A percentile compares a stretch with the other conserved stretches of the same genome.
Evolutionary conservation across 352 stramenopile genomes (phyloP).

Genomic region (Phytophthora citricola): DNA sequence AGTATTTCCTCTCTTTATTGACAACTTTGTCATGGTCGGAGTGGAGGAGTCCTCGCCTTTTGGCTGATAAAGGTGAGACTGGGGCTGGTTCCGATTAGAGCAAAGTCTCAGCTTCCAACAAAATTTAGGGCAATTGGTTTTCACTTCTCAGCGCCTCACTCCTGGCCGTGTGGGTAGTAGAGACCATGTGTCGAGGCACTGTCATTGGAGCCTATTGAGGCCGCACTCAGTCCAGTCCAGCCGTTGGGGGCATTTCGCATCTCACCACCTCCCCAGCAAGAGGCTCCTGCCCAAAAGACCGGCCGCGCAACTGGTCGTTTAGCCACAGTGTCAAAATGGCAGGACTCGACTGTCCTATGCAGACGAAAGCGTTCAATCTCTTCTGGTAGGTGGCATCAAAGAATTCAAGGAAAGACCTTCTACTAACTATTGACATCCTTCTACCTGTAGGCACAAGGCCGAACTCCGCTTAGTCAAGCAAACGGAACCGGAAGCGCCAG

Average conservation of each 20-base stretch:
- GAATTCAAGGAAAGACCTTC: not conserved
- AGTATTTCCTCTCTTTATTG: not conserved
- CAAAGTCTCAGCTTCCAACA: too few species aligned
- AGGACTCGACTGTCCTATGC: constrained; percentile 28
- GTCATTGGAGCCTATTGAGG: constrained; percentile 13
- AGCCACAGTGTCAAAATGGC: constrained; percentile 12
- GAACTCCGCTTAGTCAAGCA: constrained; percentile 28
- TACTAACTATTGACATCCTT: not conserved
- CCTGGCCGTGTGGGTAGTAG: constrained; percentile 22
- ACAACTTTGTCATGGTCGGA: too few species aligned
- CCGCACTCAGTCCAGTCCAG: not conserved
- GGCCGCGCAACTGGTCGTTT: not conserved
- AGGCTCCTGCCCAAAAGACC: not conserved
- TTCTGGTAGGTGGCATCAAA: constrained; percentile 27
- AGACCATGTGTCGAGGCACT: constrained; percentile 30
- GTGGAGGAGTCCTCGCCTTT: not conserved
- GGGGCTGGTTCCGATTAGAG: not conserved
- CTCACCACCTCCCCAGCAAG: constrained; percentile 6
- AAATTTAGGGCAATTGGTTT: constrained; percentile 32
- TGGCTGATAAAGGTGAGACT: not conserved
- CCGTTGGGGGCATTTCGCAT: constrained; percentile 16
- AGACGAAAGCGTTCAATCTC: constrained; percentile 34
- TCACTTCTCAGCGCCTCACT: constrained; percentile 32
- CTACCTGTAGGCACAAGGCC: constrained; percentile 26
- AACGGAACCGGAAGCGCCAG: constrained; percentile 15